Evolutionary conservation across 805 yeast genomes (phyloP), one percentile per base, ranked within the genome.

Genomic region (Candida pini): DNA sequence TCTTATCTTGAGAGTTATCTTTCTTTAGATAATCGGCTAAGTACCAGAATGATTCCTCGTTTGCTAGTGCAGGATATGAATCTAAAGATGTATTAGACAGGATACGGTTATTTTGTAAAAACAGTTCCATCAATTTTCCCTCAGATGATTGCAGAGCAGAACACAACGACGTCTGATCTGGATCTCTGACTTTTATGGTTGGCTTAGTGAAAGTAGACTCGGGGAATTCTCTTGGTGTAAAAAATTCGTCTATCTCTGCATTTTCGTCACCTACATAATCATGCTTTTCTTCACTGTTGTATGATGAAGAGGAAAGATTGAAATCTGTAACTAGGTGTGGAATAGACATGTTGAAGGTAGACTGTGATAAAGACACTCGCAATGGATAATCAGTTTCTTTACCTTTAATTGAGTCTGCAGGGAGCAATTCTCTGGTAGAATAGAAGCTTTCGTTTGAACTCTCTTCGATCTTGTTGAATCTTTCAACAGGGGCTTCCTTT

Each of bases 1-100:
- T 6, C 26, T 32, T 25, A 19, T 25, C 7, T 14, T 18, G 8
- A 17, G 10, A 4, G 21, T 31, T 38, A 1, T 34, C 5, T 3
- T 35, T 28, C 8, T 53, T 48, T 4, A 64, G 35, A 5, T 60
- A 38, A 3, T 56, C 57, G 2, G 68, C 73, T 17, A 72, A 50
- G 38, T 71, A 72, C 0, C 62, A 60, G 44, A 60, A 71, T 0
- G 77, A 71, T 9, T 61, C 62, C 38, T 66, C 72, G 9, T 38
- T 34, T 10, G 43, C 19, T 7, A 52, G 32, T 5, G 46, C 54
- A 7, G 38, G 31, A 24, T 38, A 32, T 12, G 29, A 33, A 6
- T 33, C 28, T 16, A 43, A n/a, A 2, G 58, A 48, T 7, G 41
- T 31, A 14, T 28, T 31, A 10, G 53, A 43, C n/a, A 34, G 9